Base-by-base conservation (phyloP, 2,329 filamentous ascomycete genomes). In the Neopestalotiopsis rosae region DNA sequence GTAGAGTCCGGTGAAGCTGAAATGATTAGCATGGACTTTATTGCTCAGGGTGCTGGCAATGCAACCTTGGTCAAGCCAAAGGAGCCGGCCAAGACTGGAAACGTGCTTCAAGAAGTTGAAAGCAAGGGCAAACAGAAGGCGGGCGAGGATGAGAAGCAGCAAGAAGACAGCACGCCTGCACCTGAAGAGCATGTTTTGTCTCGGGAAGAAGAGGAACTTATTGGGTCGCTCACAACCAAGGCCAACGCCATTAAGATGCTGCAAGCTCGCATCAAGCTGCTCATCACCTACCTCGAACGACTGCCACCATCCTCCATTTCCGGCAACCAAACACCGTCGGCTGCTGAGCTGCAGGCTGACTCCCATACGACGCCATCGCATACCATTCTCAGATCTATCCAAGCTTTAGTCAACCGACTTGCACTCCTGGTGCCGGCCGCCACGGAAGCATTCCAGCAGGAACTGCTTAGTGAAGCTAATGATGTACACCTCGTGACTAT, bases 11-110 rank as follows among this genome's bases (percentile, higher is more conserved):
- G 94, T 10, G 95, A 98, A 79, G 95, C 95, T 1, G 96, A 99
- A 81, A 98, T 98, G 94, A 98, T 99, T 73, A 93, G 93, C 74
- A 93, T 99, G 76, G 94, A 98, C 80, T 97, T 95, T 73, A 92
- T 99, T 24, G 95, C 95, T 0, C 91, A 91, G 66, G 94, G 93
- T 52, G 93, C 92, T 61, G 93, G 93, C 62, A 95, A 93, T 76
- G 95, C 94, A 30, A 90, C 92, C 12, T 89, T 89, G 40, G 83
- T 89, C 20, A 73, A 76, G 66, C 71, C 70, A 4, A 74, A 73
- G 57, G 77, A 79, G 67, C 75, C 78, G 65, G 83, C 85, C 68
- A 84, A 84, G 68, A 77, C 82, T n/a, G 77, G 78, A 2, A 78
- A 78, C 61, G 80, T 71, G 45, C 63, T 68, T 28, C 38, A 86